Evolutionary conservation across 2,329 filamentous ascomycete genomes (phyloP).

Genomic region (Aspergillus fumigatus): DNA sequence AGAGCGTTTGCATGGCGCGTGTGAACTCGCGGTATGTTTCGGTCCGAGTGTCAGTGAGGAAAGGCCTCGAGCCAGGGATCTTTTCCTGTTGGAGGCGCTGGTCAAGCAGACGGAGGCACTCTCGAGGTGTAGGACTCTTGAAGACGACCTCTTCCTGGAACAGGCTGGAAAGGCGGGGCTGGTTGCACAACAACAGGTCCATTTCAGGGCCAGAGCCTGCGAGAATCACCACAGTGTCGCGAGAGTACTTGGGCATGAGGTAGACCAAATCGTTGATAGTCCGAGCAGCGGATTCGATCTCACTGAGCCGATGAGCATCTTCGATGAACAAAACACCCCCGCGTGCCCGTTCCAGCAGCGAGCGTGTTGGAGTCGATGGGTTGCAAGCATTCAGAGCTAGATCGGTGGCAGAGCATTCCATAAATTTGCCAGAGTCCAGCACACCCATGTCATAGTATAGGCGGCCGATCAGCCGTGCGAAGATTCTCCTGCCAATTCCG

Average conservation of each 20-base stretch:
- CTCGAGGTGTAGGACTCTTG: constrained; percentile 16
- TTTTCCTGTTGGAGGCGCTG: constrained; percentile 12
- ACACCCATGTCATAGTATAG: constrained; percentile 20
- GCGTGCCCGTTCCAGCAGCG: constrained; percentile 9
- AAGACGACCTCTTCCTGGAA: constrained; percentile 19
- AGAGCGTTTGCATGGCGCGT: constrained; percentile 16
- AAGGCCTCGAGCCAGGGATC: constrained; percentile 9
- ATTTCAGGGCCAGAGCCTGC: constrained; percentile 14
- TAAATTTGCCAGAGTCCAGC: constrained; percentile 8
- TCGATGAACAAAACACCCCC: constrained; percentile 16
- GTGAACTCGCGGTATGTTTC: constrained; percentile 16
- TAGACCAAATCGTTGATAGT: constrained; percentile 15
- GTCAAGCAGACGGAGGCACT: constrained; percentile 16
- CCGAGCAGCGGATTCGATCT: constrained; percentile 8
- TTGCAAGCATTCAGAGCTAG: constrained; percentile 4
- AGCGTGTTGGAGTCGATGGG: constrained; percentile 7
- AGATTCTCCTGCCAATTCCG: constrained; percentile 14
- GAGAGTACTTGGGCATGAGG: constrained; percentile 10
- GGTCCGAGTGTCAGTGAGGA: constrained; percentile 11
- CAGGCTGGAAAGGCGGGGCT: constrained; percentile 12
- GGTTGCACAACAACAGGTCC: constrained; percentile 15
- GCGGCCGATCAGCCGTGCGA: constrained; percentile 13
- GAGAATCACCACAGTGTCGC: constrained; percentile 15
- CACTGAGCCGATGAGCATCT: constrained; percentile 15
- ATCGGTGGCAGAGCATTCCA: constrained; percentile 15